Conservation (phyloP, 345 rosid genomes). For the Syzygium jambos region DNA sequence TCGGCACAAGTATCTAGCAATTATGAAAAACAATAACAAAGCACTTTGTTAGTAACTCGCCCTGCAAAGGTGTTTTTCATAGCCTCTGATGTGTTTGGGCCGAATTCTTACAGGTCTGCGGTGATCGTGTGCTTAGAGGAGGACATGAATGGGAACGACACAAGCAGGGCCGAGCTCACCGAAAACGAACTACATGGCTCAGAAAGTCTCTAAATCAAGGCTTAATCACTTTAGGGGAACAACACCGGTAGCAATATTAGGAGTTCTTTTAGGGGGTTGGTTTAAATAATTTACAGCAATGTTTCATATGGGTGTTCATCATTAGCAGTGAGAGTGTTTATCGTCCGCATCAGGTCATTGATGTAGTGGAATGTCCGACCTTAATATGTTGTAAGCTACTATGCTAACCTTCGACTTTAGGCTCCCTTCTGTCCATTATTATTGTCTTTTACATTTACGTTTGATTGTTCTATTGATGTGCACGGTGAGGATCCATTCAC, state of each 20-base stretch:
- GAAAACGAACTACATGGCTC: constrained; percentile 45
- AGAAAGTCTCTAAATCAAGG: constrained; percentile 19
- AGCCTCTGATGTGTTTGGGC: background rate
- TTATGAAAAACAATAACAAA: too few relatives aligned
- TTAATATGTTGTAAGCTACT: too few relatives aligned
- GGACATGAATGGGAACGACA: constrained; percentile 94
- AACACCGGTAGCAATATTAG: background rate
- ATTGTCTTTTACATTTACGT: background rate
- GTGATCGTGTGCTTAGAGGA: constrained; percentile 69
- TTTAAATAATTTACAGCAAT: background rate
- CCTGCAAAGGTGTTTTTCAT: background rate
- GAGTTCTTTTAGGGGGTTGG: background rate
- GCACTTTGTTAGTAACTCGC: background rate
- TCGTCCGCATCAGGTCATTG: background rate
- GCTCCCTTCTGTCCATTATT: too few relatives aligned
- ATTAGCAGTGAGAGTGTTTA: background rate
- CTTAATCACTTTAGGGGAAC: background rate
- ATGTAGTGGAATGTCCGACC: too few relatives aligned
- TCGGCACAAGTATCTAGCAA: too few relatives aligned
- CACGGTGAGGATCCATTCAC: background rate
- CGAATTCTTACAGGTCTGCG: constrained; percentile 47
- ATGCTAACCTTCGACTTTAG: too few relatives aligned
- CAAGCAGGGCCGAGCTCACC: constrained; percentile 68
- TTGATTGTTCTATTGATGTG: background rate
- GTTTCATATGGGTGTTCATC: background rate